These are phyloP conservation scores for Ensete glaucum DNA, from an alignment of 176 grass and related monocot genomes.

Conservation along the genomic window DNA sequence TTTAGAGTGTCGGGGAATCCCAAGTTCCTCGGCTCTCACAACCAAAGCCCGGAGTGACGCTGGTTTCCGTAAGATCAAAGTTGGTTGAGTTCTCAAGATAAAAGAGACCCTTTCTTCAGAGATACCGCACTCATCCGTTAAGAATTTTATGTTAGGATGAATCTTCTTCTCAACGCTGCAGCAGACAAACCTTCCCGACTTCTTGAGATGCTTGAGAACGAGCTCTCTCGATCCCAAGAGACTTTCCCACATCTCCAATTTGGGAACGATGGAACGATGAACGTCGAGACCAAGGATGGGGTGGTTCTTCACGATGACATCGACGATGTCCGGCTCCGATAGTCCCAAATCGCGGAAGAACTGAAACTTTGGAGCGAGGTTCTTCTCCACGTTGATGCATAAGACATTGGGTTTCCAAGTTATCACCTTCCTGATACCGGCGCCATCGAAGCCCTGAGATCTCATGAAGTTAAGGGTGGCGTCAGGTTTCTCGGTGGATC, in stretches of 20 bases:
- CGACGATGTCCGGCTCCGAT: background rate
- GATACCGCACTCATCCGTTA: background rate
- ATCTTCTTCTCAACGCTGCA: background rate
- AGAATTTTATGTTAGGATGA: background rate
- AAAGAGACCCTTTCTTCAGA: background rate
- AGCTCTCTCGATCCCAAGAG: background rate
- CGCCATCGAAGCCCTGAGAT: no score
- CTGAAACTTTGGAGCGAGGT: background rate
- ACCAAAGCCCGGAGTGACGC: background rate
- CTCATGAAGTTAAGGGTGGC: constrained; percentile 17
- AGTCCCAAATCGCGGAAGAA: background rate
- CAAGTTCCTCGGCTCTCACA: background rate
- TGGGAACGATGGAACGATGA: background rate
- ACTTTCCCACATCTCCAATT: background rate
- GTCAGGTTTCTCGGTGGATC: constrained; percentile 18
- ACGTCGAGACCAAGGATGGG: background rate
- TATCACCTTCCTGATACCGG: no score
- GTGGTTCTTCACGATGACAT: background rate
- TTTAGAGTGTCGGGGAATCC: background rate
- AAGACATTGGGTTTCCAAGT: fast-evolving
- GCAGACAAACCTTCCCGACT: background rate
- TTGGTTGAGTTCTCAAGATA: background rate
- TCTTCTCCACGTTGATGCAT: background rate
- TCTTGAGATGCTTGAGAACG: background rate
- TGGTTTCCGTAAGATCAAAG: background rate